Base-by-base conservation (phyloP, 2,329 filamentous ascomycete species). In the Claviceps humidiphila region DNA sequence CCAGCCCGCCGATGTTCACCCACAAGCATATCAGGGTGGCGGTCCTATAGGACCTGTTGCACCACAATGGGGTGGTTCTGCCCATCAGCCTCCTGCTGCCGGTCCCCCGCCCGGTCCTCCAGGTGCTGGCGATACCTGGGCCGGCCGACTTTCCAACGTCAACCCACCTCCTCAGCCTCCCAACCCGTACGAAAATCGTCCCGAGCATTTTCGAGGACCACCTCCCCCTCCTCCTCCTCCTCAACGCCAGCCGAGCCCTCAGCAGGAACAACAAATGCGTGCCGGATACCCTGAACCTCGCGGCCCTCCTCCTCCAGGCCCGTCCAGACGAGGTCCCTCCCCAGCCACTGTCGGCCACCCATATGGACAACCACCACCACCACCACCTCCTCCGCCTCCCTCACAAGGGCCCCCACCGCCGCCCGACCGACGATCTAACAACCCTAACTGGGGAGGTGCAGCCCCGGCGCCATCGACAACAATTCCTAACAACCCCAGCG, bases 1-100 rank as follows among this genome's bases (percentile, higher is more conserved):
- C n/a, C 81, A 93, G 61, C 91, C 93, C 7, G 91, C 95, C 63
- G 93, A 98, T 68, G 89, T 97, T 22, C 90, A 97, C 66, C 91
- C 91, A 49, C 89, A 95, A 63, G 87, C 90, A 6, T 97, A 97
- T 63, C 89, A 95, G 68, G 81, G 83, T 51, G 80, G 84, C 47
- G 87, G 87, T 47, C 84, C 93, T 51, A 85, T 84, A 48, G 87
- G 86, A 43, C 84, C 93, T 51, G 86, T 87, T 58, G 88, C 87
- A 11, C 90, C 89, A 57, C 87, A 94, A 66, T 97, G 91, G 91
- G 87, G 87, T 56, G 85, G 84, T 54, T 87, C 89, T 48, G 80
- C 82, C 44, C 80, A 81, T 49, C 75, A 76, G 55, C 68, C 69
- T 51, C 62, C 63, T 59, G 67, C 61, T 64, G 65, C 59, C 71